Evolutionary conservation across 2,329 filamentous ascomycete genomes (phyloP).

Genomic region (Talaromyces pinophilus): DNA sequence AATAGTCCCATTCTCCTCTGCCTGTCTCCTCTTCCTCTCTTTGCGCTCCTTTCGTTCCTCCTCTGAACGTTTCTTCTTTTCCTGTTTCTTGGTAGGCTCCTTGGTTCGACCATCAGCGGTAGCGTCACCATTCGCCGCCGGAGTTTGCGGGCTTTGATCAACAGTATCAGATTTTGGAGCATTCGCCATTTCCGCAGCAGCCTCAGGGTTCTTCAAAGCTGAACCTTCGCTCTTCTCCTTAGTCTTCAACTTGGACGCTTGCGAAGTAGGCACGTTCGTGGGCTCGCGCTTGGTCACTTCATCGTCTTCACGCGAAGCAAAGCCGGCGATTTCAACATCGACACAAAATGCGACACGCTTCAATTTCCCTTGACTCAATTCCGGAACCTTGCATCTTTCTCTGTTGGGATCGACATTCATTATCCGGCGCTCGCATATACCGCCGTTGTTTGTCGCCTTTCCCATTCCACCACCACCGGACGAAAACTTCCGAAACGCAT

Average conservation of each 20-base stretch:
- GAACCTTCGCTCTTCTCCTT: constrained; percentile 73
- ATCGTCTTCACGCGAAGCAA: constrained; percentile 72
- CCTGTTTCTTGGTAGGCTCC: constrained; percentile 71
- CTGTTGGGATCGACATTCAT: constrained; percentile 82
- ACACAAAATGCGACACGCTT: constrained; percentile 92
- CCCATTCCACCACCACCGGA: constrained; percentile 56
- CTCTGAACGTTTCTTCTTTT: constrained; percentile 94
- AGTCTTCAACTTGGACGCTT: constrained; percentile 41
- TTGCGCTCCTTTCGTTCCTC: constrained; percentile 90
- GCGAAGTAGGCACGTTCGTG: constrained; percentile 4
- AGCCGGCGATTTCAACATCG: constrained; percentile 92
- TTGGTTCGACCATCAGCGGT: constrained; percentile 35
- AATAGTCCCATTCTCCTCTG: constrained; percentile 82
- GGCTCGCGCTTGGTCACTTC: constrained; percentile 32
- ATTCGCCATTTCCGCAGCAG: constrained; percentile 52
- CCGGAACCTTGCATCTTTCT: constrained; percentile 74
- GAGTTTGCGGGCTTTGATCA: constrained; percentile 14
- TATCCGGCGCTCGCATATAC: constrained; percentile 74
- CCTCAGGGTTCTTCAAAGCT: constrained; percentile 65
- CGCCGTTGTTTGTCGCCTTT: constrained; percentile 61
- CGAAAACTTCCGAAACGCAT: constrained; percentile 78
- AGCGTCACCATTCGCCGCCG: constrained; percentile 34
- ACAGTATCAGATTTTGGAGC: constrained; percentile 21
- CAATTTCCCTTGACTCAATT: constrained; percentile 77
- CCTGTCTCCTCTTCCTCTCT: constrained; percentile 80